Percentiles rank a stretch among this genome's conserved stretches.
phyloP scores from a whole-genome alignment of 2,329 filamentous ascomycete genomes.

The Aureobasidium melanogenum region DNA sequence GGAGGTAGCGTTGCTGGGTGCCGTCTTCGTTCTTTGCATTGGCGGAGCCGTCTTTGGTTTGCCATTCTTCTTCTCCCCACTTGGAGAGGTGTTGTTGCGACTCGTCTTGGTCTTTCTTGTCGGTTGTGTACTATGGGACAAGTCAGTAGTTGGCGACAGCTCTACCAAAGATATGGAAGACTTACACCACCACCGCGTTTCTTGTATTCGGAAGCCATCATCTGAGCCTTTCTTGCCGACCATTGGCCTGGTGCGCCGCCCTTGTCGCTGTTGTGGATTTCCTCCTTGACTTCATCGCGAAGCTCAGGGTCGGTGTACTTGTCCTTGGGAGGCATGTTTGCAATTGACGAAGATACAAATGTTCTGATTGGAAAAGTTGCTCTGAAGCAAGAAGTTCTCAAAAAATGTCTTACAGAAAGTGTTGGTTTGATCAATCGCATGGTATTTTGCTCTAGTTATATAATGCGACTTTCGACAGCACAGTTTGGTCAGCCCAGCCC shows the following conservation, averaged over 20 bases:
- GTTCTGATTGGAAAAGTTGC: not conserved
- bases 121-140: slow-evolving; percentile 31
- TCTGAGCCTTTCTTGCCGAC: slow-evolving; percentile 37
- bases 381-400: not conserved
- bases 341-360: not conserved
- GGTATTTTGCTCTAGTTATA: not conserved
- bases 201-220: slow-evolving; percentile 24
- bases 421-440: not conserved
- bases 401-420: not conserved
- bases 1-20: slow-evolving; percentile 36
- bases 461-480: not conserved
- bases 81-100: slow-evolving; percentile 36
- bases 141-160: too few relatives aligned
- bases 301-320: slow-evolving; percentile 41
- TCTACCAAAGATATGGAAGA: not conserved
- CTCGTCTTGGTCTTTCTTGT: slow-evolving; percentile 35
- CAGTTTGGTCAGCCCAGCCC: not conserved
- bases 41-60: slow-evolving; percentile 39
- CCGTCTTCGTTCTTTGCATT: slow-evolving; percentile 37
- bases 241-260: slow-evolving; percentile 41
- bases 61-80: slow-evolving; percentile 42
- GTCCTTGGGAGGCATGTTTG: slow-evolving; percentile 35
- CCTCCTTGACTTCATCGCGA: slow-evolving; percentile 38
- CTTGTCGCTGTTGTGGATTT: slow-evolving; percentile 37
- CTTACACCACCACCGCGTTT: slow-evolving; percentile 32